phyloP scores from a whole-genome alignment of 2,329 filamentous ascomycete genomes.

The Sphaerulina populicola region DNA sequence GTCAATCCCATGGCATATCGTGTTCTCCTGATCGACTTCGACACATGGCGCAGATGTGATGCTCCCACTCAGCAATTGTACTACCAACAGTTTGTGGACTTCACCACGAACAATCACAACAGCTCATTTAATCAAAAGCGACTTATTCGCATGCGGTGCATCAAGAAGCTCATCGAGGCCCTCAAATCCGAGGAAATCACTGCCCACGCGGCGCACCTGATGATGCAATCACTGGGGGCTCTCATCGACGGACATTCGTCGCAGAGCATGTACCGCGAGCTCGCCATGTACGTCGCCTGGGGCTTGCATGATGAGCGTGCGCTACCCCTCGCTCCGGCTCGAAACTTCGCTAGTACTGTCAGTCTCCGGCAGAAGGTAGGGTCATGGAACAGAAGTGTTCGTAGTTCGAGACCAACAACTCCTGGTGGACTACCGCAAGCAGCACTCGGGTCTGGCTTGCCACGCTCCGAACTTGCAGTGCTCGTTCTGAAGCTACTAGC shows the following conservation, averaged over 20 bases:
- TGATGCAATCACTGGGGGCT: constrained; percentile 68
- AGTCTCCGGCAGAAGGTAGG: constrained; percentile 23
- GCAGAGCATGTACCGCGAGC: constrained; percentile 72
- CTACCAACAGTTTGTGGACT: constrained; percentile 83
- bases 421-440: constrained; percentile 17
- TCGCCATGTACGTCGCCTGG: constrained; percentile 90
- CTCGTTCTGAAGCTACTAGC: constrained; percentile 25
- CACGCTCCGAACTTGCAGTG: constrained; percentile 27
- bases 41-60: constrained; percentile 80
- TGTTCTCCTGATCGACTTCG: constrained; percentile 81
- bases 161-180: constrained; percentile 81
- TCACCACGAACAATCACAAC: constrained; percentile 82
- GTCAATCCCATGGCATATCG: constrained; percentile 93
- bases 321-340: constrained; percentile 18
- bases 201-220: constrained; percentile 62
- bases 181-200: constrained; percentile 76
- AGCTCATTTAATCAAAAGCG: constrained; percentile 86
- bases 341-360: constrained; percentile 26
- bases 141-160: constrained; percentile 80
- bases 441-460: constrained; percentile 13
- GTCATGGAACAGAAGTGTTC: constrained; percentile 25
- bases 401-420: constrained; percentile 24
- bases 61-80: constrained; percentile 74
- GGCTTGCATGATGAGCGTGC: constrained; percentile 61
- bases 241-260: constrained; percentile 74